phyloP scores from a whole-genome alignment of 768 basidiomycete genomes.

The Naematelia encephala region DNA sequence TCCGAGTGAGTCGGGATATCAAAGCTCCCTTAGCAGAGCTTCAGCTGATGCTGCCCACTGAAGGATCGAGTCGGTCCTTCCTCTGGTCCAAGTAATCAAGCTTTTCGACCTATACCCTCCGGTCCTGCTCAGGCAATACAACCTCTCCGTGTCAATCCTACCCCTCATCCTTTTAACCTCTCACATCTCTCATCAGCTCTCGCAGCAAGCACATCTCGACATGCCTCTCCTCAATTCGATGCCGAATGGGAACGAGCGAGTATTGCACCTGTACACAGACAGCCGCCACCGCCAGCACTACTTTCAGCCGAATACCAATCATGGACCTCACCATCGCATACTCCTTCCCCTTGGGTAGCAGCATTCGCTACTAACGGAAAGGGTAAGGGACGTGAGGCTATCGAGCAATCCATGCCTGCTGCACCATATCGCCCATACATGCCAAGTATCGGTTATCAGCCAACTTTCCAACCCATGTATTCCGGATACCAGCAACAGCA shows the following conservation, averaged over 20 bases:
- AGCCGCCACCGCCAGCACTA: not conserved
- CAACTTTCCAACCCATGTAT: constrained; percentile 26
- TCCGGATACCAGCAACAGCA: constrained; percentile 1
- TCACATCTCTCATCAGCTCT: constrained; percentile 32
- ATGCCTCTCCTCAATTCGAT: constrained; percentile 26
- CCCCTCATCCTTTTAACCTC: constrained; percentile 40
- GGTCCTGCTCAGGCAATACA: not conserved
- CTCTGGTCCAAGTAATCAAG: constrained; percentile 3
- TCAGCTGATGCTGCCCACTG: not conserved
- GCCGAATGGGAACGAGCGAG: constrained; percentile 31
- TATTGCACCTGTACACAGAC: not conserved
- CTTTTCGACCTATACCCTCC: not conserved
- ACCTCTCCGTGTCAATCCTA: constrained; percentile 21
- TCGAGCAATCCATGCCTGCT: constrained; percentile 3
- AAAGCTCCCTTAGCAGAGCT: not conserved
- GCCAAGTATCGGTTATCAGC: constrained; percentile 11
- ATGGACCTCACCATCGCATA: not conserved
- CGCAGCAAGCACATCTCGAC: not conserved
- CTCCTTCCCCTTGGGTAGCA: constrained; percentile 12
- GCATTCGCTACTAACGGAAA: constrained; percentile 61
- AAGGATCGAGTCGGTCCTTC: constrained; percentile 16
- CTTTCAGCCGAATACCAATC: not conserved
- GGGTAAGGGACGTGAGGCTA: constrained; percentile 61
- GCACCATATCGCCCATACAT: not conserved
- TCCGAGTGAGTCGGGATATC: constrained; percentile 64